A percentile compares a stretch with the other conserved stretches of the same genome.
Evolutionary conservation across 2,329 filamentous ascomycete species (phyloP).

Genomic region (Colletotrichum noveboracense): DNA sequence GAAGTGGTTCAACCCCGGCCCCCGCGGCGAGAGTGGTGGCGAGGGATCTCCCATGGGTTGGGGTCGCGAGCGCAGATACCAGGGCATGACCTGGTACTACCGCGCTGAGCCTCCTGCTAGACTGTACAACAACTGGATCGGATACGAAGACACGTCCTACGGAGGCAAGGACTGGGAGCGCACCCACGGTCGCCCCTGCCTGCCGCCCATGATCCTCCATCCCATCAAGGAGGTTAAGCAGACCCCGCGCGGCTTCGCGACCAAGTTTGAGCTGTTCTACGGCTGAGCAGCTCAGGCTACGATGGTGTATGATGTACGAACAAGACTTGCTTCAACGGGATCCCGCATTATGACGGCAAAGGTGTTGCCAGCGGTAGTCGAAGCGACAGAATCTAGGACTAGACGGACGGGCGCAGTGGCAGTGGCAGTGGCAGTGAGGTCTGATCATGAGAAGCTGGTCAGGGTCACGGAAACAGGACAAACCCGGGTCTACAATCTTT

Average conservation of each 20-base stretch:
- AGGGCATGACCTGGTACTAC: conserved; percentile 67
- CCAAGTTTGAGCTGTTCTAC: conserved; percentile 41
- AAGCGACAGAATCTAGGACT: not conserved
- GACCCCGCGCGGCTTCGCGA: conserved; percentile 48
- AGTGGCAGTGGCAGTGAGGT: not conserved
- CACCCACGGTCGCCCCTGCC: conserved; percentile 58
- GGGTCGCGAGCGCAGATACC: conserved; percentile 62
- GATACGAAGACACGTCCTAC: conserved; percentile 59
- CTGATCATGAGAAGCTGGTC: not conserved
- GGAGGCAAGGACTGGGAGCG: conserved; percentile 63
- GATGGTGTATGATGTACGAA: conserved; percentile 22
- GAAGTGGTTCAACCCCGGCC: conserved; percentile 66
- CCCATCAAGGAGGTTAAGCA: conserved; percentile 63
- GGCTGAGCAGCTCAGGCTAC: conserved; percentile 32
- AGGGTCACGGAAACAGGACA: not conserved
- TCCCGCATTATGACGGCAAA: not conserved
- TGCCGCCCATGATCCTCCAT: conserved; percentile 64
- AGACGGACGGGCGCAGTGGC: not conserved
- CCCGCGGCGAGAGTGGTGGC: conserved; percentile 58
- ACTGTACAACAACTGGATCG: conserved; percentile 69
- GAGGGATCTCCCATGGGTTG: conserved; percentile 63
- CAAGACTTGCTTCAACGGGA: not conserved
- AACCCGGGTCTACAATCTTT: not conserved
- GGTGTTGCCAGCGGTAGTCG: not conserved
- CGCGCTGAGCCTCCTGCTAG: conserved; percentile 61